phyloP scores from a whole-genome alignment of 345 rosid species.

The Crucihimalaya himalaica region DNA sequence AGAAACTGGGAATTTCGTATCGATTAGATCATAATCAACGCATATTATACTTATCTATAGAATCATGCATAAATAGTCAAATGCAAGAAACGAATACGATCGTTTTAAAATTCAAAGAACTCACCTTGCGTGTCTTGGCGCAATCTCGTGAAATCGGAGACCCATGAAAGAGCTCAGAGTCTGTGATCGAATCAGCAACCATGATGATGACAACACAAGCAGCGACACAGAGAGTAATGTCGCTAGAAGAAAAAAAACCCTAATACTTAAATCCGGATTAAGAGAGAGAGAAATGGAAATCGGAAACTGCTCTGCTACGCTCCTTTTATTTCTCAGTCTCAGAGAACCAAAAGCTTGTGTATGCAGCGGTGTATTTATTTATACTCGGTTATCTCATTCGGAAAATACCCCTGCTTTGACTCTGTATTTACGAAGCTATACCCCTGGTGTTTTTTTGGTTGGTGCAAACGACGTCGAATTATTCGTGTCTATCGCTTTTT shows the following conservation, averaged over 20 bases:
- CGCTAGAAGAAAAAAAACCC: slow-evolving; percentile 45
- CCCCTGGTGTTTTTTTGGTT: background rate
- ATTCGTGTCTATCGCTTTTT: background rate
- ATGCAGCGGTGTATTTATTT: slow-evolving; percentile 1
- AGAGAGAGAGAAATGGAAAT: slow-evolving; percentile 46
- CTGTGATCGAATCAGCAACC: slow-evolving; percentile 46
- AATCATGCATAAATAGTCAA: slow-evolving; percentile 8
- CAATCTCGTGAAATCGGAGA: slow-evolving; percentile 37
- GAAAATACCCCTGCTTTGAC: background rate
- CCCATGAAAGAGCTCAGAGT: slow-evolving; percentile 26
- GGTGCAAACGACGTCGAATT: slow-evolving; percentile 3
- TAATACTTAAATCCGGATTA: slow-evolving; percentile 41
- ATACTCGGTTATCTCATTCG: background rate
- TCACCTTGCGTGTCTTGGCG: slow-evolving; percentile 42
- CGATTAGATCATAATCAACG: slow-evolving; percentile 11
- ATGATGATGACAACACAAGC: slow-evolving; percentile 24
- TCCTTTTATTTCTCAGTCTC: slow-evolving; percentile 42
- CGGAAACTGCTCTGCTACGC: slow-evolving; percentile 70
- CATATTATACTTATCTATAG: background rate
- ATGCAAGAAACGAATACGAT: background rate
- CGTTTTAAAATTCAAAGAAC: background rate
- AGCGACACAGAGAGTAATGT: background rate
- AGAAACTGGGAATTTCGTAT: slow-evolving; percentile 1
- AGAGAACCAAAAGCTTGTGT: slow-evolving; percentile 19
- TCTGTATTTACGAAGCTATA: background rate